Conservation (phyloP, 345 rosid species). For the Corymbia maculata region DNA sequence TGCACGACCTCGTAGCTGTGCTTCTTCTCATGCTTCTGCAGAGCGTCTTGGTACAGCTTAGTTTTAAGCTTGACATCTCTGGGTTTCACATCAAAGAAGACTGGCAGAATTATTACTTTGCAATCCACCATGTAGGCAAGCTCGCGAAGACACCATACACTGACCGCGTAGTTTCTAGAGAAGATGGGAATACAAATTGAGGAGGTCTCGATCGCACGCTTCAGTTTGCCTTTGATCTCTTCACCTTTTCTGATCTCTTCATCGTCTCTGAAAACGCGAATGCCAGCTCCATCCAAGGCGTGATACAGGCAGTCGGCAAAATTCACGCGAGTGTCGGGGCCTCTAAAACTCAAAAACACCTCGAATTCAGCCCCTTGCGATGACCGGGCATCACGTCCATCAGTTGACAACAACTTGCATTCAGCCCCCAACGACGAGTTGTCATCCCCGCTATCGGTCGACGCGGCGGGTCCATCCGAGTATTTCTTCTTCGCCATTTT, state of each 20-base stretch:
- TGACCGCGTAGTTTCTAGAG: neutral
- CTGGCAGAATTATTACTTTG: neutral
- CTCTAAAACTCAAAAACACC: neutral
- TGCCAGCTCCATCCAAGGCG: neutral
- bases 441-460: too few relatives aligned
- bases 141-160: neutral
- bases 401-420: too few relatives aligned
- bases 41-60: neutral
- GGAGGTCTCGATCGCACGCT: neutral
- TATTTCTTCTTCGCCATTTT: neutral
- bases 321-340: rapidly evolving
- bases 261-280: neutral
- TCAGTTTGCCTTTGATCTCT: neutral
- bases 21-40: neutral
- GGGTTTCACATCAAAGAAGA: neutral
- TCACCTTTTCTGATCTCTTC: neutral
- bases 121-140: neutral
- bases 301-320: neutral
- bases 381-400: neutral
- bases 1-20: neutral
- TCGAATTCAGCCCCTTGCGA: neutral
- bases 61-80: neutral
- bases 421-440: too few relatives aligned
- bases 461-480: neutral
- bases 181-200: neutral